These are phyloP conservation scores for Balamuthia mandrillaris DNA, from an alignment of 208 protist genomes.

Conservation along the genomic window DNA sequence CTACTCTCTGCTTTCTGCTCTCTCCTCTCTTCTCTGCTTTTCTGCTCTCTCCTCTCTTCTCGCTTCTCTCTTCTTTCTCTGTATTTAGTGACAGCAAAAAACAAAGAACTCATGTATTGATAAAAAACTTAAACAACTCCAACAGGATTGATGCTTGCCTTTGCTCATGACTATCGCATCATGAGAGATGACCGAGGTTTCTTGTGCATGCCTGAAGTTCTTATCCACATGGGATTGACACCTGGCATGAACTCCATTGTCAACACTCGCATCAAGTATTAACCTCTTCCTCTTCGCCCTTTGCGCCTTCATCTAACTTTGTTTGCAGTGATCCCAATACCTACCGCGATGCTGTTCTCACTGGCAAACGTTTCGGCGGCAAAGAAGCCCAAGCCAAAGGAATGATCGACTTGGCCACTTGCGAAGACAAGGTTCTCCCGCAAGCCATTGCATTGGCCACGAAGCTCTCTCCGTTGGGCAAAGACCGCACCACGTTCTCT, in stretches of 20 bases:
- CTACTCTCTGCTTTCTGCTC: too few species aligned
- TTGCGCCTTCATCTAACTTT: too few species aligned
- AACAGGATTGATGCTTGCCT: slow-evolving; percentile 23
- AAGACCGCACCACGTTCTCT: background rate
- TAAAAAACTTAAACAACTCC: too few species aligned
- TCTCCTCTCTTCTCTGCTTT: too few species aligned
- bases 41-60: too few species aligned
- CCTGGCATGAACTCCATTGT: background rate
- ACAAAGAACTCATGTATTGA: too few species aligned
- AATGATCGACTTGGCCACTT: background rate
- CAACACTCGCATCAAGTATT: background rate
- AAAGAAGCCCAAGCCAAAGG: background rate
- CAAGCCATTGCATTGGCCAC: background rate
- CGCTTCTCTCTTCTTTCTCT: too few species aligned
- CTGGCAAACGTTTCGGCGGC: background rate
- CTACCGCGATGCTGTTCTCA: background rate
- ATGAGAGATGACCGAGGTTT: slow-evolving; percentile 31
- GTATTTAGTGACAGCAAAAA: too few species aligned
- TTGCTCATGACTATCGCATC: slow-evolving; percentile 37
- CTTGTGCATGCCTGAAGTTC: slow-evolving; percentile 2
- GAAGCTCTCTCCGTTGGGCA: background rate
- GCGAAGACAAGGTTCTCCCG: background rate
- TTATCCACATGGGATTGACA: background rate
- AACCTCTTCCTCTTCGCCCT: too few species aligned
- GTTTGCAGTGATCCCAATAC: too few species aligned